phyloP scores from a whole-genome alignment of 495 filamentous ascomycete species.

The Penicillium maclennaniae region DNA sequence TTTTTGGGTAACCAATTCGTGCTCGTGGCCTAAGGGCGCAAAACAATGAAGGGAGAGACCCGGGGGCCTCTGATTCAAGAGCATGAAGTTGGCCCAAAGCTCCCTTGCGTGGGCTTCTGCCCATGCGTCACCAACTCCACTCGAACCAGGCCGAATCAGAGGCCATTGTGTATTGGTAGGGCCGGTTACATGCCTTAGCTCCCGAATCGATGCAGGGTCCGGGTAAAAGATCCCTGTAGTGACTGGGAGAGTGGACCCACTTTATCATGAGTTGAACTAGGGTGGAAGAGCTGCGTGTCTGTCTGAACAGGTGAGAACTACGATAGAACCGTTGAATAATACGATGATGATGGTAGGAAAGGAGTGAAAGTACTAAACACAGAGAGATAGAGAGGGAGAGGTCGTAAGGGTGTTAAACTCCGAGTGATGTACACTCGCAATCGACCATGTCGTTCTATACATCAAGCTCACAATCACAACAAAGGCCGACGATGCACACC shows the following conservation, averaged over 20 bases:
- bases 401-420: too few species aligned
- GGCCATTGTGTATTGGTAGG: not conserved
- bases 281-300: too few species aligned
- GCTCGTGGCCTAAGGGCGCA: conserved; percentile 9
- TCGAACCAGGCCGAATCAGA: not conserved
- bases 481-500: not conserved
- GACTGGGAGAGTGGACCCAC: not conserved
- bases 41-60: conserved; percentile 25
- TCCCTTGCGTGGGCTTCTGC: conserved; percentile 21
- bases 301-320: too few species aligned
- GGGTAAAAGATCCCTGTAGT: too few species aligned
- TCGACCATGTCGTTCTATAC: not conserved
- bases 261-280: too few species aligned
- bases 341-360: too few species aligned
- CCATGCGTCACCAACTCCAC: conserved; percentile 13
- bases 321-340: too few species aligned
- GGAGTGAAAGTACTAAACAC: too few species aligned
- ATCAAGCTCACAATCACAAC: not conserved
- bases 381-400: too few species aligned
- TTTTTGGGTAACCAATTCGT: conserved; percentile 19
- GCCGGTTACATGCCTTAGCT: conserved; percentile 19
- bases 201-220: conserved; percentile 9
- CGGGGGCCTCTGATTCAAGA: conserved; percentile 5
- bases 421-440: not conserved
- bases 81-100: not conserved